Conservation (phyloP, 257 asterid genomes). For the Jacaranda mimosifolia region DNA sequence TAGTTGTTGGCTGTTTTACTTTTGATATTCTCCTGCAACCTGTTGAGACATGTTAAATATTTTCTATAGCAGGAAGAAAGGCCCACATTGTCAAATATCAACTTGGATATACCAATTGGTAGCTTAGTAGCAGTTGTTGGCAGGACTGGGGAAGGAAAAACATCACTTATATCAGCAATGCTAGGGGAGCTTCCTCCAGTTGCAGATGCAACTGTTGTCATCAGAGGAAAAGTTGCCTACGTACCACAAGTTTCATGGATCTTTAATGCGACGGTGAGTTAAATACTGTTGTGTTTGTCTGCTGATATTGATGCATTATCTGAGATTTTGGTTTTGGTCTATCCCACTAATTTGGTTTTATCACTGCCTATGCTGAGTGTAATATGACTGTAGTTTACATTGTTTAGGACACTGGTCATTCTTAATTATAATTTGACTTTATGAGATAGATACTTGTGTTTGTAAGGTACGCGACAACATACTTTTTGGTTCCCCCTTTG, state of each 20-base stretch:
- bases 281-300: slow-evolving; percentile 14
- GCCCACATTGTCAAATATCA: slow-evolving; percentile 80
- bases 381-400: slow-evolving; percentile 12
- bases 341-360: neutral
- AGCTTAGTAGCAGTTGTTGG: slow-evolving; percentile 95
- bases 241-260: slow-evolving; percentile 99
- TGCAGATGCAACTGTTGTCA: slow-evolving; percentile 65
- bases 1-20: slow-evolving; percentile 28
- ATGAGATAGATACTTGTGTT: slow-evolving; percentile 29
- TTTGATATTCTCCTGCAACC: neutral
- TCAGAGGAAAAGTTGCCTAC: slow-evolving; percentile 93
- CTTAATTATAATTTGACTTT: slow-evolving; percentile 13
- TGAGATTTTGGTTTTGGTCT: slow-evolving; percentile 8
- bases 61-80: slow-evolving; percentile 67
- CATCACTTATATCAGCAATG: slow-evolving; percentile 96
- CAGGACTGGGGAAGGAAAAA: slow-evolving; percentile 97
- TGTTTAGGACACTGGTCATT: neutral
- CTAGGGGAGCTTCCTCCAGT: slow-evolving; percentile 94
- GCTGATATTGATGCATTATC: neutral
- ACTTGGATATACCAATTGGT: slow-evolving; percentile 89
- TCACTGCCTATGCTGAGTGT: slow-evolving; percentile 18
- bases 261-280: slow-evolving; percentile 93
- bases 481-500: slow-evolving; percentile 80
- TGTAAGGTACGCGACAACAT: slow-evolving; percentile 92
- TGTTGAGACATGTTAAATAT: slow-evolving; percentile 18